A percentile compares a stretch with the other conserved stretches of the same genome.
These are phyloP conservation scores for Mixia osmundae DNA, from an alignment of 1,284 basidiomycete genomes.

Conservation along the genomic window DNA sequence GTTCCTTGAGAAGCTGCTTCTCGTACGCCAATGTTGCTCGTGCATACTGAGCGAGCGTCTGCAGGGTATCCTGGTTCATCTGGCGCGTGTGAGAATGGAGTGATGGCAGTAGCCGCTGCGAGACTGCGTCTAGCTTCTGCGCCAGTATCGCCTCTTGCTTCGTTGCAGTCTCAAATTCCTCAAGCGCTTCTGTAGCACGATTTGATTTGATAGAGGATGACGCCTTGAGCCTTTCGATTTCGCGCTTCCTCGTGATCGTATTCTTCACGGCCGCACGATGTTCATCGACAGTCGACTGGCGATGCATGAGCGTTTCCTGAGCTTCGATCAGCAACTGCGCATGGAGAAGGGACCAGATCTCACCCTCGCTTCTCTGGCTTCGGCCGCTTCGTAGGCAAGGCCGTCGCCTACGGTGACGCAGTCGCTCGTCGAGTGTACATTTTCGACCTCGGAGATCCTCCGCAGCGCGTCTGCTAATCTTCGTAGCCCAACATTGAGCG, in stretches of 20 bases:
- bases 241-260: slow-evolving; percentile 67
- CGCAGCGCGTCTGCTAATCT: slow-evolving; percentile 11
- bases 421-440: slow-evolving; percentile 39
- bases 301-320: slow-evolving; percentile 56
- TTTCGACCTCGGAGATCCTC: slow-evolving; percentile 4
- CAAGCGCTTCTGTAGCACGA: slow-evolving; percentile 72
- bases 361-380: slow-evolving; percentile 68
- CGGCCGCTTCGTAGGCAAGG: slow-evolving; percentile 74
- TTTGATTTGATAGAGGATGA: slow-evolving; percentile 63
- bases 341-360: slow-evolving; percentile 4
- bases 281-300: slow-evolving; percentile 69
- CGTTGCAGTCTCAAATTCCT: slow-evolving; percentile 81
- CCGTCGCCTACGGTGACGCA: slow-evolving; percentile 77
- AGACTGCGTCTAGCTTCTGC: slow-evolving; percentile 61
- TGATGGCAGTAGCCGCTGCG: slow-evolving; percentile 63
- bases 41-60: slow-evolving; percentile 68
- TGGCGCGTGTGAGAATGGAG: slow-evolving; percentile 56
- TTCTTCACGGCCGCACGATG: slow-evolving; percentile 72
- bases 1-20: slow-evolving; percentile 56
- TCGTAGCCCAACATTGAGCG: slow-evolving; percentile 12
- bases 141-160: slow-evolving; percentile 62
- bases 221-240: slow-evolving; percentile 70
- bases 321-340: background rate
- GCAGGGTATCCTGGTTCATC: slow-evolving; percentile 67
- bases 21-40: slow-evolving; percentile 76